These are phyloP conservation scores for Fusarium floridanum DNA, from an alignment of 2,329 filamentous ascomycete species.

Conservation along the genomic window DNA sequence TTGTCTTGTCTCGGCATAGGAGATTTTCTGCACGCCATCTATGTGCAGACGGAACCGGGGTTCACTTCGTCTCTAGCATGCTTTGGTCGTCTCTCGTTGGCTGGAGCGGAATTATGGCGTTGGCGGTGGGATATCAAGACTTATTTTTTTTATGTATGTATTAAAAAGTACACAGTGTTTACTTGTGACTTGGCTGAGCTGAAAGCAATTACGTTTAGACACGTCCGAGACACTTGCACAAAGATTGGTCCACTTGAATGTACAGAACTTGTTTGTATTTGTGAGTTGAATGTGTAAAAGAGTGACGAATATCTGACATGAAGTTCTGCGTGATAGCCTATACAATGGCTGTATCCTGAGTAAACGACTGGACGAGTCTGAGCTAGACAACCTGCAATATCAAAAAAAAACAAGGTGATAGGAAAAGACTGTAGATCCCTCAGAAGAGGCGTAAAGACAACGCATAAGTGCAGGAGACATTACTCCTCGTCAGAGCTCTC, in stretches of 20 bases:
- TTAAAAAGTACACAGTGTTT: background rate
- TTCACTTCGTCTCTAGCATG: background rate
- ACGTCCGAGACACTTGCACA: background rate
- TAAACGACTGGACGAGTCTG: slow-evolving; percentile 16
- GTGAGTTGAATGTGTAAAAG: slow-evolving; percentile 21
- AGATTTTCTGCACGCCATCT: slow-evolving; percentile 35
- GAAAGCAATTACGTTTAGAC: background rate
- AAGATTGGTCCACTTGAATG: background rate
- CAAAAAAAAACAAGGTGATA: slow-evolving; percentile 22
- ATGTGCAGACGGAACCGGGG: slow-evolving; percentile 18
- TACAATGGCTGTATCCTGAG: background rate
- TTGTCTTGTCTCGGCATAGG: slow-evolving; percentile 4
- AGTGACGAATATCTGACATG: slow-evolving; percentile 16
- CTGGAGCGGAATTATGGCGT: background rate
- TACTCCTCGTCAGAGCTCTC: slow-evolving; percentile 40
- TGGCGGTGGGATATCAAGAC: background rate
- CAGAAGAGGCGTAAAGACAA: background rate
- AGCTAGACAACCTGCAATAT: background rate
- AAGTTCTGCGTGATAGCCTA: slow-evolving; percentile 5
- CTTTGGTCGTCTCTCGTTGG: background rate
- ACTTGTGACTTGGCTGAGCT: background rate
- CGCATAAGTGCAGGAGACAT: slow-evolving; percentile 12
- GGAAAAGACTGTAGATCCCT: slow-evolving; percentile 29
- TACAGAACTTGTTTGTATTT: slow-evolving; percentile 9
- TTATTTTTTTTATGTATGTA: background rate